Percentiles rank a stretch among this genome's conserved stretches.
phyloP scores from a whole-genome alignment of 1,284 basidiomycete species.

The Veloporphyrellus conicus region DNA sequence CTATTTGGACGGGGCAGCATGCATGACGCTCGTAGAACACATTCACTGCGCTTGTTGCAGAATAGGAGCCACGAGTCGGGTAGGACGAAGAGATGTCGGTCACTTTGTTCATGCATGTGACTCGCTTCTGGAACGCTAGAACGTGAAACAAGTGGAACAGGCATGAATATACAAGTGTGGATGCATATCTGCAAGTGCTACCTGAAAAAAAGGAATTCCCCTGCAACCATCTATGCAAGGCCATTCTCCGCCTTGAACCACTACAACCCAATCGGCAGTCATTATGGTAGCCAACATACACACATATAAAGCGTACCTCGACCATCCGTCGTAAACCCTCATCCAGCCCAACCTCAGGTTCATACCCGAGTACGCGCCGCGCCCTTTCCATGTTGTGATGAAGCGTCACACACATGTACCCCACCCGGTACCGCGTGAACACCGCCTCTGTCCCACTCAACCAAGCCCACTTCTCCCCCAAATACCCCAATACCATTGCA shows the following conservation, averaged over 20 bases:
- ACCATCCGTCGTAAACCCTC: constrained; percentile 83
- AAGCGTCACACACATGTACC: constrained; percentile 67
- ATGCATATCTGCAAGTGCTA: too few species aligned
- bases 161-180: background rate
- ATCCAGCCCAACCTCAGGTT: constrained; percentile 84
- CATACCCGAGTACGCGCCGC: constrained; percentile 86
- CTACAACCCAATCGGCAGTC: constrained; percentile 10
- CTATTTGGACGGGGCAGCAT: too few species aligned
- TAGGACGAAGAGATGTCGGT: too few species aligned
- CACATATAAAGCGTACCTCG: constrained; percentile 31
- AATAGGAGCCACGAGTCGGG: too few species aligned
- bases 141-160: too few species aligned
- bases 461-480: constrained; percentile 75
- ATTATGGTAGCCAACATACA: background rate
- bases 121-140: too few species aligned
- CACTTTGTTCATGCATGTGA: too few species aligned
- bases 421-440: constrained; percentile 84
- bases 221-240: constrained; percentile 22
- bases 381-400: constrained; percentile 98
- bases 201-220: background rate
- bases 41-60: too few species aligned
- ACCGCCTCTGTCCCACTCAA: constrained; percentile 76
- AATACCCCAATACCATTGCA: constrained; percentile 67
- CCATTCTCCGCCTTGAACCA: constrained; percentile 32
- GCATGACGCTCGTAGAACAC: too few species aligned